These are phyloP conservation scores for Leishmania lainsoni DNA, from an alignment of 208 protist species.

Conservation along the genomic window DNA sequence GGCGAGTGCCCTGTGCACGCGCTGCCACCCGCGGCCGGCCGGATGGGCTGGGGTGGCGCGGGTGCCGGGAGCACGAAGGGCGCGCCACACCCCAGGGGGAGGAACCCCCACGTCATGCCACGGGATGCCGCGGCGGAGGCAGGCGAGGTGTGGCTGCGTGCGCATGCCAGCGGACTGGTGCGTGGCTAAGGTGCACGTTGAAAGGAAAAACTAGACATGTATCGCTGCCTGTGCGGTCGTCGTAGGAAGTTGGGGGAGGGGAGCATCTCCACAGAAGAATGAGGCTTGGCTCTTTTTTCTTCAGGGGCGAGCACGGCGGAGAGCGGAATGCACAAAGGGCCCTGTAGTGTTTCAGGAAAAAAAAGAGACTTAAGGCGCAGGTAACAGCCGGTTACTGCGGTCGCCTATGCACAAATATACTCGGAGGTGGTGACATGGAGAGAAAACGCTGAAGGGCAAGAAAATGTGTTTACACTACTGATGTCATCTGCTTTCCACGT, in stretches of 20 bases:
- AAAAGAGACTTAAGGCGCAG: neutral
- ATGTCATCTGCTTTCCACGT: neutral
- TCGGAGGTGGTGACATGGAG: neutral
- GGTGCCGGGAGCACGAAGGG: neutral
- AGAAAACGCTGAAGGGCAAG: neutral
- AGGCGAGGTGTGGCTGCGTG: neutral
- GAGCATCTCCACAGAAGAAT: neutral
- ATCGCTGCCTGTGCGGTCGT: too few species aligned
- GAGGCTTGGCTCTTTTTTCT: neutral
- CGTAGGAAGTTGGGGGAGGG: neutral
- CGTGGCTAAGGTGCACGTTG: neutral
- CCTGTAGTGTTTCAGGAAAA: neutral
- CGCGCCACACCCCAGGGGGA: neutral
- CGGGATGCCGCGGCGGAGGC: neutral
- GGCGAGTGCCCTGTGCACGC: neutral
- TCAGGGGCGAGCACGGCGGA: too few species aligned
- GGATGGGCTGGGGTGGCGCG: neutral
- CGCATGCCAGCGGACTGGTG: neutral
- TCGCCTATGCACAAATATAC: neutral
- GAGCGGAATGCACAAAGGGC: neutral
- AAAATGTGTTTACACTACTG: neutral
- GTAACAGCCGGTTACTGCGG: neutral
- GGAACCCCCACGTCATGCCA: neutral
- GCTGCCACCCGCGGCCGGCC: neutral
- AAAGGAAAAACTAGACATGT: neutral